These are phyloP conservation scores for Lepiota venenata DNA, from an alignment of 768 basidiomycete species.

Conservation along the genomic window DNA sequence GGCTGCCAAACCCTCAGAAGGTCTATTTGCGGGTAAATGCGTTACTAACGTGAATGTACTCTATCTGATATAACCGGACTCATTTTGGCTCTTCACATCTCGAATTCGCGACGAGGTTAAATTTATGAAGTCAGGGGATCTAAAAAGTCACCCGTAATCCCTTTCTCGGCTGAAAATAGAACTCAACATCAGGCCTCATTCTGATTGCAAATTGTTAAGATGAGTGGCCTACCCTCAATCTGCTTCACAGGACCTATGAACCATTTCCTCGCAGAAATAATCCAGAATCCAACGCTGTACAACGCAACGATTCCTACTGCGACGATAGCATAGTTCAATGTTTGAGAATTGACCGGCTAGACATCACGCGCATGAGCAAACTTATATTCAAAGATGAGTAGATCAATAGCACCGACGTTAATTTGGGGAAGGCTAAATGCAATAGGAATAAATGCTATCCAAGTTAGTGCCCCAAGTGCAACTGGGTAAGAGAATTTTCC, in stretches of 20 bases:
- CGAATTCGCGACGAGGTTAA: no score
- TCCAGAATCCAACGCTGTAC: constrained; percentile 69
- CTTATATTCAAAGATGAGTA: not conserved
- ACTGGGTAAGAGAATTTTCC: constrained; percentile 60
- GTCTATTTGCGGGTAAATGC: no score
- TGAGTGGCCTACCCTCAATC: constrained; percentile 43
- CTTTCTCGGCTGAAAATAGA: no score
- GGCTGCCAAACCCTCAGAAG: no score
- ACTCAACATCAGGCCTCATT: not conserved
- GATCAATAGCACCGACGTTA: constrained; percentile 38
- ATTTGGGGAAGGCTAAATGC: constrained; percentile 70
- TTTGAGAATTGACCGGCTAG: constrained; percentile 65
- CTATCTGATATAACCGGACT: no score
- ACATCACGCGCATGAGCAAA: not conserved
- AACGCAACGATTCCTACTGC: constrained; percentile 70
- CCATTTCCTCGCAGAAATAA: constrained; percentile 68
- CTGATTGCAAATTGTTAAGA: not conserved
- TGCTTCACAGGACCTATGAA: constrained; percentile 70
- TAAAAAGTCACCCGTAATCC: no score
- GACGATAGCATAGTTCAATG: constrained; percentile 73
- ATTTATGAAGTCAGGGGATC: no score
- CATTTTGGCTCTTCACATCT: no score
- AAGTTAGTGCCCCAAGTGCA: constrained; percentile 51
- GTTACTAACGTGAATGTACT: no score
- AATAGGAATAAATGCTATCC: constrained; percentile 73